Base-by-base conservation (phyloP, 768 basidiomycete species). In the Royoungia palumana region DNA sequence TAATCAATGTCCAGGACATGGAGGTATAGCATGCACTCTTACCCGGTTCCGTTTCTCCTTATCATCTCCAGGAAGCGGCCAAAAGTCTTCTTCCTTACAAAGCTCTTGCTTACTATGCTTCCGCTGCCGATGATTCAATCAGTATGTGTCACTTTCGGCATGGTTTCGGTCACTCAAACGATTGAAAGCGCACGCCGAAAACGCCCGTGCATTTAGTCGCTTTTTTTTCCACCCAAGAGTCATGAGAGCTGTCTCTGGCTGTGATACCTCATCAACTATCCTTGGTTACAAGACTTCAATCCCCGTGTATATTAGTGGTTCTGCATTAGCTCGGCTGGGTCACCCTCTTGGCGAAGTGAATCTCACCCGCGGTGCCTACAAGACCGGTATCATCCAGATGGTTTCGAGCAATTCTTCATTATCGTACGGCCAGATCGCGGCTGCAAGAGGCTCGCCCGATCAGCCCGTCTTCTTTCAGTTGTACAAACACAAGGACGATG, bases 301-400 rank as follows among this genome's bases (percentile, higher is more conserved):
- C 41, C 94, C 94, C 1, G 72, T 96, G 6, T 93, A 90, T 61
- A 85, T 90, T 41, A 82, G 82, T 41, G 89, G 85, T 27, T 87
- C 92, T 16, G 92, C 89, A 19, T 78, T 89, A 34, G 89, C 89
- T n/a, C 81, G 81, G 49, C 72, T 94, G 0, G 94, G 93, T 1
- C 93, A 97, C 64, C 93, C 93, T 11, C 70, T 81, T n/a, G 93
- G 92, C 16, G 93, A 96, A 70, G 70, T 77, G 24, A 94, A 94
- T 65, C 81, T 94, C 49, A 85, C 87, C 2, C 77, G 75, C 46
- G 91, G 82, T 8, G 83, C 83, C 11, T 80, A 75, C 20, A 70
- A 72, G 51, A 76, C 77, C 22, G 80, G 81, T 22, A 81, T 94
- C 50, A 82, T 93, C 25, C 94, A 95, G 60, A 89, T 89, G 85